Conservation (phyloP, 768 basidiomycete genomes). For the Trametes gibbosa region DNA sequence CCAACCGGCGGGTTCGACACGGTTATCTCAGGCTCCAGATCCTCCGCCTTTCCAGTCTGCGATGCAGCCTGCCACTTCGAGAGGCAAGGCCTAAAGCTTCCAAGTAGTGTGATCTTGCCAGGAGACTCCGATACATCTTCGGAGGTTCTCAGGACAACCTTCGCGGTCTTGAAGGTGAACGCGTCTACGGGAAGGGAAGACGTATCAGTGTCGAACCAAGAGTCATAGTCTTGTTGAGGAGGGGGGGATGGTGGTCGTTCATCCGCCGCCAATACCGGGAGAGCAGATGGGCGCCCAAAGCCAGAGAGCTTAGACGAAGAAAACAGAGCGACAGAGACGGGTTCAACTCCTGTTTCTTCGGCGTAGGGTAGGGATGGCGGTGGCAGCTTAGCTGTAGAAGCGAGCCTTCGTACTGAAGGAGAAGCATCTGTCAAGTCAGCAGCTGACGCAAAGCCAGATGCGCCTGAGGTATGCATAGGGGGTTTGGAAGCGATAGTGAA, state of each 20-base stretch:
- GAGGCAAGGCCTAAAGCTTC: not conserved
- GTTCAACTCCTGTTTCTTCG: not conserved
- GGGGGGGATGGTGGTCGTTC: not conserved
- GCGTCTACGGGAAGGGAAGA: constrained; percentile 6
- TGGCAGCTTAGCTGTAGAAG: not conserved
- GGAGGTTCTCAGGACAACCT: not conserved
- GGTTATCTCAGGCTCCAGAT: not conserved
- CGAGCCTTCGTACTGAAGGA: not conserved
- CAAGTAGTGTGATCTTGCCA: not conserved
- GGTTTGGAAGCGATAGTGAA: not conserved
- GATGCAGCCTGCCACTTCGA: constrained; percentile 1
- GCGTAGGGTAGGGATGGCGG: not conserved
- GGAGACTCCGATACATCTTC: not conserved
- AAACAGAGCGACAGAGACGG: not conserved
- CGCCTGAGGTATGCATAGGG: not conserved
- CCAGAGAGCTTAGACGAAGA: not conserved
- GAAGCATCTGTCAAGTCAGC: not conserved
- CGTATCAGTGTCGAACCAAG: constrained; percentile 18
- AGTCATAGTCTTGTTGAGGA: constrained; percentile 16
- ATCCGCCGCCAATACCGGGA: not conserved
- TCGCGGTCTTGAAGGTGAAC: constrained; percentile 8
- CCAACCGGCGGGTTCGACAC: not conserved
- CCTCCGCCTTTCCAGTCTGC: not conserved
- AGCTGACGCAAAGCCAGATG: constrained; percentile 11
- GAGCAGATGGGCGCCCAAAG: constrained; percentile 6